phyloP scores from a whole-genome alignment of 768 basidiomycete species.

The Leccinum rimulosum region DNA sequence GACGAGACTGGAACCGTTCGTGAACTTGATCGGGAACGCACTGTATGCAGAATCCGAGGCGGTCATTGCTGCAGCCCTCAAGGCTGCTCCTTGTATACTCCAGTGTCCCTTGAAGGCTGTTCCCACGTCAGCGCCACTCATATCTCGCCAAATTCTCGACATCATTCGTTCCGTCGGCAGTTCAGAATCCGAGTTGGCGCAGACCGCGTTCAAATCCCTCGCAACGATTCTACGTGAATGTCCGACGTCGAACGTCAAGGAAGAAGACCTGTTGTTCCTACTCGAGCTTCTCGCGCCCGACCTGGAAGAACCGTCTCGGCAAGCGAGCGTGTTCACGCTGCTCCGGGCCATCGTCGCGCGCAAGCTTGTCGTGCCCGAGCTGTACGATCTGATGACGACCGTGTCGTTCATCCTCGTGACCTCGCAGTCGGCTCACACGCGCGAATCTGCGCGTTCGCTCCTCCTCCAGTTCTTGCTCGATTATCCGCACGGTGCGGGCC shows the following conservation, averaged over 20 bases:
- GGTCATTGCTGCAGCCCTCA: conserved; percentile 74
- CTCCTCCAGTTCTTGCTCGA: conserved; percentile 94
- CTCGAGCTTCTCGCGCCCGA: conserved; percentile 86
- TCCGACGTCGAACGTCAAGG: conserved; percentile 75
- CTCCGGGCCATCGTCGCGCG: conserved; percentile 88
- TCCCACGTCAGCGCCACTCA: conserved; percentile 73
- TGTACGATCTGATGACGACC: conserved; percentile 95
- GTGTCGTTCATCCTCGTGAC: conserved; percentile 92
- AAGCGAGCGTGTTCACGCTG: conserved; percentile 82
- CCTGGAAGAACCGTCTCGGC: conserved; percentile 84
- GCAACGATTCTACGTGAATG: conserved; percentile 90
- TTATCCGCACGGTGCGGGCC: conserved; percentile 93
- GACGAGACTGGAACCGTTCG: conserved; percentile 83
- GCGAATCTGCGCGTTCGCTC: conserved; percentile 86
- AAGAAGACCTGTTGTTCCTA: conserved; percentile 84
- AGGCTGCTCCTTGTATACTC: conserved; percentile 74
- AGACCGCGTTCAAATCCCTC: conserved; percentile 84
- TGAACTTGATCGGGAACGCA: conserved; percentile 84
- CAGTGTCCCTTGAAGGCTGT: conserved; percentile 81
- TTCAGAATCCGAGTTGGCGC: conserved; percentile 87
- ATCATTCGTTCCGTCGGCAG: conserved; percentile 81
- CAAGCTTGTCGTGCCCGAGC: conserved; percentile 91
- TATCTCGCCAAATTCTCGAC: conserved; percentile 78
- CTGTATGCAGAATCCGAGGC: conserved; percentile 80
- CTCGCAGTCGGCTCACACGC: conserved; percentile 85